Evolutionary conservation across 164 flowering plant species (phyloP).

Genomic region (Macadamia tetraphylla): DNA sequence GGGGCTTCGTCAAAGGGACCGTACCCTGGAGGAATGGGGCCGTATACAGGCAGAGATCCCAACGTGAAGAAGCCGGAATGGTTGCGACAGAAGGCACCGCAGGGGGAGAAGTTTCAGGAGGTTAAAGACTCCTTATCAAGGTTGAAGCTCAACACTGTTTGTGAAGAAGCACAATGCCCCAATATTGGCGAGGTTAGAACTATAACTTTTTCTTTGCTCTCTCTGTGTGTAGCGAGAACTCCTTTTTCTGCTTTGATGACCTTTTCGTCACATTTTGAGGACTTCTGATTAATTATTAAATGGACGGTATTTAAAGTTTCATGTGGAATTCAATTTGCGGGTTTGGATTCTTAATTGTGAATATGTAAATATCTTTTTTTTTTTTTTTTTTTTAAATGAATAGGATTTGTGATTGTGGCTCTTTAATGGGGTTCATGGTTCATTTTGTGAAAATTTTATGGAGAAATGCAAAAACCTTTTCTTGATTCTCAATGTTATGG

Average conservation of each 20-base stretch:
- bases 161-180: slow-evolving; percentile 96
- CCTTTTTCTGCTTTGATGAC: background rate
- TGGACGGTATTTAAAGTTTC: background rate
- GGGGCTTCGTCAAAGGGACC: slow-evolving; percentile 14
- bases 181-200: slow-evolving; percentile 78
- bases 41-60: slow-evolving; percentile 77
- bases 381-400: too few relatives aligned
- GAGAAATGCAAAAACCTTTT: too few relatives aligned
- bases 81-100: slow-evolving; percentile 86
- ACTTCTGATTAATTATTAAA: background rate
- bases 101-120: slow-evolving; percentile 65
- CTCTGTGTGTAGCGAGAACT: background rate
- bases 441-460: too few relatives aligned
- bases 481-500: too few relatives aligned
- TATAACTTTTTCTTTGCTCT: background rate
- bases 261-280: background rate
- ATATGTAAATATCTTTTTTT: too few relatives aligned
- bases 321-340: background rate
- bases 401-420: too few relatives aligned
- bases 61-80: slow-evolving; percentile 79
- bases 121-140: slow-evolving; percentile 61
- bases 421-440: too few relatives aligned
- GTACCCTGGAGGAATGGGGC: slow-evolving; percentile 59
- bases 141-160: slow-evolving; percentile 81
- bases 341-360: background rate